Evolutionary conservation across 345 rosid genomes (phyloP).

Genomic region (Gossypium turneri): DNA sequence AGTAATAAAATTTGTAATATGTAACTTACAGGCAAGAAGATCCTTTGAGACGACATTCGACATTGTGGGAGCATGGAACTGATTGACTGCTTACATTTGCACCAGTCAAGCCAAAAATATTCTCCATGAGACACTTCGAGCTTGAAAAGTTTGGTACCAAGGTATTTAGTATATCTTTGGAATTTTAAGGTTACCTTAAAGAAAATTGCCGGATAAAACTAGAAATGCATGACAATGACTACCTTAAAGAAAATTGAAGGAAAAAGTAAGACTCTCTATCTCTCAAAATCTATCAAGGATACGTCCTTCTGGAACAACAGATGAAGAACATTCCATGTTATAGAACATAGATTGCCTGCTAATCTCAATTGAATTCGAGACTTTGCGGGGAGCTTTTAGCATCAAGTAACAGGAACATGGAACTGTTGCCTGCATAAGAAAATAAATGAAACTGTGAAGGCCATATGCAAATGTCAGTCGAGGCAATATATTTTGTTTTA

Average conservation of each 20-base stretch:
- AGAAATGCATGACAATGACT: not conserved
- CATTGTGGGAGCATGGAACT: slow-evolving; percentile 35
- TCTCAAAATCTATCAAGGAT: slow-evolving; percentile 39
- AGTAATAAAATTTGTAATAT: not conserved
- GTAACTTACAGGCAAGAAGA: slow-evolving; percentile 77
- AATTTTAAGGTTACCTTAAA: slow-evolving; percentile 41
- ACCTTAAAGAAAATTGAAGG: not conserved
- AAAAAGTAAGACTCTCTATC: not conserved
- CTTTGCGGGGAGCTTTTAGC: slow-evolving; percentile 32
- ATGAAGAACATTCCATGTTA: slow-evolving; percentile 31
- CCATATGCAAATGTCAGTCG: slow-evolving; percentile 1
- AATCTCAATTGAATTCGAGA: slow-evolving; percentile 30
- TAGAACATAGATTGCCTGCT: slow-evolving; percentile 41
- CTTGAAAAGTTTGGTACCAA: slow-evolving; percentile 40
- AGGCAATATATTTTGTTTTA: not conserved
- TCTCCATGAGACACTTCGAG: slow-evolving; percentile 44
- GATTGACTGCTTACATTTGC: slow-evolving; percentile 27
- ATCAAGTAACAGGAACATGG: slow-evolving; percentile 37
- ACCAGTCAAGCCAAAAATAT: slow-evolving; percentile 44
- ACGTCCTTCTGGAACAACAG: slow-evolving; percentile 59
- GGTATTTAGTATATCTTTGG: slow-evolving; percentile 49
- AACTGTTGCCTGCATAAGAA: slow-evolving; percentile 34
- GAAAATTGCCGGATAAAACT: not conserved
- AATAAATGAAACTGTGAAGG: slow-evolving; percentile 9
- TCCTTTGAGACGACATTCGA: slow-evolving; percentile 33